A percentile compares a stretch with the other conserved stretches of the same genome.
phyloP scores from a whole-genome alignment of 495 filamentous ascomycete genomes.

The Trichoderma erinaceum region DNA sequence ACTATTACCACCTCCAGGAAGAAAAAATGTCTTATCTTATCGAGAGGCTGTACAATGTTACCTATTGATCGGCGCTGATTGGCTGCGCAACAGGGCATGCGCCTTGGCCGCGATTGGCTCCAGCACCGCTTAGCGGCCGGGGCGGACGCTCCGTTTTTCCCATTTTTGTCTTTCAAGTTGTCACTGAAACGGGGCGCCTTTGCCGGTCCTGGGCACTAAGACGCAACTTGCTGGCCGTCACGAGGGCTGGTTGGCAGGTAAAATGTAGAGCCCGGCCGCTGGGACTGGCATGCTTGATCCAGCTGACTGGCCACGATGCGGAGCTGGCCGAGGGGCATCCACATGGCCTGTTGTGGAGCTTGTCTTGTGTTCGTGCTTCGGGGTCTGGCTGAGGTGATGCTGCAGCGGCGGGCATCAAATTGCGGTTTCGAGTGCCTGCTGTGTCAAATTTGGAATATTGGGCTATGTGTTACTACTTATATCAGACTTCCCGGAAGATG shows the following conservation, averaged over 20 bases:
- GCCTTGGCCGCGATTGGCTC: background rate
- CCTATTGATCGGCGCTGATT: background rate
- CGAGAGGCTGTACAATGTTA: too few species aligned
- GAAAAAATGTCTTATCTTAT: too few species aligned
- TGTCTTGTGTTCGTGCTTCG: background rate
- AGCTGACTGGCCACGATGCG: background rate
- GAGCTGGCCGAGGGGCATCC: background rate
- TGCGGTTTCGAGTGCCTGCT: too few species aligned
- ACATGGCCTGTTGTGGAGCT: background rate
- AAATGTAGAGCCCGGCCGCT: background rate
- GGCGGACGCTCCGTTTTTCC: background rate
- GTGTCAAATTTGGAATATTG: too few species aligned
- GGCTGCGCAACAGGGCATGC: background rate
- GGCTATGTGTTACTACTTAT: too few species aligned
- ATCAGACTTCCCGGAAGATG: too few species aligned
- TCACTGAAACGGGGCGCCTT: too few species aligned
- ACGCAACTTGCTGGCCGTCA: background rate
- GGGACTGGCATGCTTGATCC: background rate
- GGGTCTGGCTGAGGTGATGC: slow-evolving; percentile 1
- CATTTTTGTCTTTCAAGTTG: background rate
- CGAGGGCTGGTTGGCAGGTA: background rate
- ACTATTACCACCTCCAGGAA: too few species aligned
- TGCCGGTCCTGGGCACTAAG: background rate
- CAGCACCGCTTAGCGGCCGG: background rate
- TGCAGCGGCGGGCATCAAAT: background rate